Conservation (phyloP, 305 asterid genomes). For the Withania somnifera region DNA sequence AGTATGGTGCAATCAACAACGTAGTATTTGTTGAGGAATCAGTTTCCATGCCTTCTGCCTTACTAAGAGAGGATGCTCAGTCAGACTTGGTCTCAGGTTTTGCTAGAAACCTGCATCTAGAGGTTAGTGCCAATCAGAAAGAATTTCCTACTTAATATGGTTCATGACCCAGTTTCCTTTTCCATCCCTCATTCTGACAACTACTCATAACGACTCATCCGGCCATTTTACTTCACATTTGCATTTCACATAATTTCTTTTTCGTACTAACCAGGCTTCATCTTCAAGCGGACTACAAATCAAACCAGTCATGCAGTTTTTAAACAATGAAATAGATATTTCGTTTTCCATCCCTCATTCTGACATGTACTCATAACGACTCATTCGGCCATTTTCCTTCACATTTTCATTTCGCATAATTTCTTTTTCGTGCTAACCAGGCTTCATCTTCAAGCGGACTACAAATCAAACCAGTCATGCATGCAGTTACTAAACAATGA, state of each 20-base stretch:
- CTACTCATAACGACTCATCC: neutral
- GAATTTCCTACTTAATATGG: neutral
- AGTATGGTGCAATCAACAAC: constrained; percentile 41
- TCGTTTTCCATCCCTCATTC: no score
- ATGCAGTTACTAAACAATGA: constrained; percentile 20
- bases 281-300: constrained; percentile 18
- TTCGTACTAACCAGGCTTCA: constrained; percentile 27
- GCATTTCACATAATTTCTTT: neutral
- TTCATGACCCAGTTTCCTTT: neutral
- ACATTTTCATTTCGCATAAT: neutral
- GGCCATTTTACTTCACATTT: neutral
- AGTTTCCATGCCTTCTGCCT: constrained; percentile 11
- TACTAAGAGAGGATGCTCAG: constrained; percentile 16
- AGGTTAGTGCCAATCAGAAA: constrained; percentile 18
- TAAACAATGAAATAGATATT: constrained; percentile 27
- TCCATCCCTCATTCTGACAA: neutral
- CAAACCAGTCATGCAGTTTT: constrained; percentile 14
- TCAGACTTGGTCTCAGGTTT: constrained; percentile 5
- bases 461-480: constrained; percentile 9
- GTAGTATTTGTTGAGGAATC: constrained; percentile 27
- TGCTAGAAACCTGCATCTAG: constrained; percentile 2
- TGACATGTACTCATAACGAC: no score
- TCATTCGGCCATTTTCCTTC: neutral
- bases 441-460: constrained; percentile 28
- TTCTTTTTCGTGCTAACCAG: constrained; percentile 21